Evolutionary conservation across 2,329 filamentous ascomycete genomes (phyloP).

Genomic region (Beauveria bassiana): DNA sequence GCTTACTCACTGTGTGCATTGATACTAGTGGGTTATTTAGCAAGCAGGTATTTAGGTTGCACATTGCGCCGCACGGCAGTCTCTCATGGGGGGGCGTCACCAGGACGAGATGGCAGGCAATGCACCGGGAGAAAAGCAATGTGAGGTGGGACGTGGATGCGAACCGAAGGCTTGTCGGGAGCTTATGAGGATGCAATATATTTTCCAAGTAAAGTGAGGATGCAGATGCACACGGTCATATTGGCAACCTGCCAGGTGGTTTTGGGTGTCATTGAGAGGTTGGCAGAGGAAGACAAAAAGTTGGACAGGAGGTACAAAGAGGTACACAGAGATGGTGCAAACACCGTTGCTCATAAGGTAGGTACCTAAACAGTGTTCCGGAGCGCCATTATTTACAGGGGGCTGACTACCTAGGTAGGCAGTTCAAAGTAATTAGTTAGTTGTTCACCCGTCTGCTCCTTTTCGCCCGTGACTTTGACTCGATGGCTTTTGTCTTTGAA

Average conservation of each 20-base stretch:
- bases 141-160: constrained; percentile 1
- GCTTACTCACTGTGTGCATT: neutral
- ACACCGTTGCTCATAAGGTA: neutral
- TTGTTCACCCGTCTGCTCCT: neutral
- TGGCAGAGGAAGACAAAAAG: neutral
- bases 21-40: neutral
- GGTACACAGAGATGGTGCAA: neutral
- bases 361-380: neutral
- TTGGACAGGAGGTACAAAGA: neutral
- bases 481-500: neutral
- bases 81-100: constrained; percentile 1
- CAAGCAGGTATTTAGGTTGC: neutral
- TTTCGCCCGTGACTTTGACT: neutral
- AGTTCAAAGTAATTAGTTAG: no score
- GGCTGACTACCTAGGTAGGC: no score
- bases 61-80: neutral
- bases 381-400: neutral
- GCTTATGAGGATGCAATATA: neutral
- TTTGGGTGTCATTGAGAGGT: neutral
- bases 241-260: neutral
- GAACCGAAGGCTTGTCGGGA: neutral
- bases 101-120: neutral
- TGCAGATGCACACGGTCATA: neutral
- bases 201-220: neutral
- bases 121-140: neutral